phyloP scores from a whole-genome alignment of 352 stramenopile genomes.

The Pythium inflatum region DNA sequence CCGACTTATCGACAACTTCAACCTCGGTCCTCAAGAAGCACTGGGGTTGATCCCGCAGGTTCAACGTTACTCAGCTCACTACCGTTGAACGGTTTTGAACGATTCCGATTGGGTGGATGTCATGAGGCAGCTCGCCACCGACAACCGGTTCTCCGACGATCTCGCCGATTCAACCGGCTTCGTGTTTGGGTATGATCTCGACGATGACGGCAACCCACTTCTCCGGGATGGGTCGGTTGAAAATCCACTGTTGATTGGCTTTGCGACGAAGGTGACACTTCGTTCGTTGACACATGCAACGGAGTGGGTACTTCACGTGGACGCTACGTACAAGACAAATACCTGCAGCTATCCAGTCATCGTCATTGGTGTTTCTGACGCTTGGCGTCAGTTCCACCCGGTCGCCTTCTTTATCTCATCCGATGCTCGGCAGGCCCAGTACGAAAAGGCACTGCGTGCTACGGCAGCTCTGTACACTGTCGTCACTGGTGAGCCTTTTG shows the following conservation, averaged over 20 bases:
- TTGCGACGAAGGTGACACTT: background rate
- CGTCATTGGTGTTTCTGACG: constrained; percentile 33
- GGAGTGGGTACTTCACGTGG: constrained; percentile 23
- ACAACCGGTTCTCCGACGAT: too few relatives aligned
- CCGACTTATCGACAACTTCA: constrained; percentile 2
- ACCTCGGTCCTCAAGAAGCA: background rate
- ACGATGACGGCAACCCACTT: too few relatives aligned
- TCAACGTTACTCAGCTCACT: too few relatives aligned
- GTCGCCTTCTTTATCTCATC: constrained; percentile 33
- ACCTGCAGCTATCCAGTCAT: constrained; percentile 28
- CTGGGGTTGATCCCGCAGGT: too few relatives aligned
- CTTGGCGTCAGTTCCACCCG: constrained; percentile 24
- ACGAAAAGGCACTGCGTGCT: background rate
- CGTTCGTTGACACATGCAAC: background rate
- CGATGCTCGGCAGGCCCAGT: constrained; percentile 12
- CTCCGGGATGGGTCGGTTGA: too few relatives aligned
- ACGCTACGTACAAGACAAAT: constrained; percentile 33
- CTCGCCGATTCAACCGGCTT: too few relatives aligned
- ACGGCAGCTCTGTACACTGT: background rate
- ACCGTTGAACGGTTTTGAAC: too few relatives aligned
- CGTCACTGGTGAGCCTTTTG: background rate
- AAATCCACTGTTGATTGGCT: too few relatives aligned
- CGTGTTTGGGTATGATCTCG: too few relatives aligned
- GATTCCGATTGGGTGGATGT: too few relatives aligned
- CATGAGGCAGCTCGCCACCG: too few relatives aligned